Evolutionary conservation across 805 yeast genomes (phyloP).

Genomic region (Wickerhamiella cacticola): DNA sequence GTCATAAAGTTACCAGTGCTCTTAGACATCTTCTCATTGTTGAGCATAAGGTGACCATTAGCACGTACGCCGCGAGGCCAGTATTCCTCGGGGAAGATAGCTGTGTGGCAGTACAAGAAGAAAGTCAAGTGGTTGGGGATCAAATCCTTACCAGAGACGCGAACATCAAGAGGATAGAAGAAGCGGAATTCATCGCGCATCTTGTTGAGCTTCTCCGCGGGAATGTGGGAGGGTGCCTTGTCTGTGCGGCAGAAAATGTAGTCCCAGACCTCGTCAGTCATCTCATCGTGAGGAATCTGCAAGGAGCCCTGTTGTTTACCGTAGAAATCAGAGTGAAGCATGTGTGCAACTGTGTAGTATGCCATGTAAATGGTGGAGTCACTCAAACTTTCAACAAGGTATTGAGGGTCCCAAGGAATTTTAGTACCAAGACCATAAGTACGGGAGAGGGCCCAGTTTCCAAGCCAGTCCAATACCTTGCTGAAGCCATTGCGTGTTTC

Average conservation of each 20-base stretch:
- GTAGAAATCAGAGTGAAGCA: slow-evolving; percentile 74
- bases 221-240: slow-evolving; percentile 40
- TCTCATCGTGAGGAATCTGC: slow-evolving; percentile 61
- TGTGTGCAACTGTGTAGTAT: slow-evolving; percentile 79
- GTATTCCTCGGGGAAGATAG: slow-evolving; percentile 75
- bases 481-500: slow-evolving; percentile 89
- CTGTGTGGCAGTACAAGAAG: slow-evolving; percentile 85
- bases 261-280: slow-evolving; percentile 91
- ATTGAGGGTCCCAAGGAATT: slow-evolving; percentile 94
- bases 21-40: slow-evolving; percentile 96
- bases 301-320: slow-evolving; percentile 67
- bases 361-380: slow-evolving; percentile 96
- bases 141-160: slow-evolving; percentile 92
- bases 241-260: slow-evolving; percentile 71
- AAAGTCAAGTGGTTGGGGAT: slow-evolving; percentile 95
- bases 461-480: slow-evolving; percentile 89
- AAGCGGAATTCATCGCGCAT: slow-evolving; percentile 92
- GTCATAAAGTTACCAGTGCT: slow-evolving; percentile 96
- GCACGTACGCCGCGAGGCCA: slow-evolving; percentile 95
- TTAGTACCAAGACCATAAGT: slow-evolving; percentile 90
- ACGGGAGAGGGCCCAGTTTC: slow-evolving; percentile 97
- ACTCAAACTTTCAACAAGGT: slow-evolving; percentile 84
- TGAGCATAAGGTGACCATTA: slow-evolving; percentile 89
- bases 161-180: slow-evolving; percentile 87
- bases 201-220: slow-evolving; percentile 49